These are phyloP conservation scores for Leucoagaricus sp. DNA, from an alignment of 1,284 basidiomycete genomes.

Conservation along the genomic window DNA sequence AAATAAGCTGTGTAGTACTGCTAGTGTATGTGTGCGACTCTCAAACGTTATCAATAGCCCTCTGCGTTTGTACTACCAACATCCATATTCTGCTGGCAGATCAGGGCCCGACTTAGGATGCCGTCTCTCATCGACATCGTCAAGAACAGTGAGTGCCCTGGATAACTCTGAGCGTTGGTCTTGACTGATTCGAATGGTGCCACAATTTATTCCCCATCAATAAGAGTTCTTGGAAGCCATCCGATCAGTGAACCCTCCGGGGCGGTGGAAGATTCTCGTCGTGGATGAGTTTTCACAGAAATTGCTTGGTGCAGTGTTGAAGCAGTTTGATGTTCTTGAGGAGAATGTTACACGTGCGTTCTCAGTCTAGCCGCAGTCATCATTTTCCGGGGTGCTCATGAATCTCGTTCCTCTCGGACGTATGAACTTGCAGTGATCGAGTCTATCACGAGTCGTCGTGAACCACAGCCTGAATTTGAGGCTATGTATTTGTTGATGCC, in stretches of 20 bases:
- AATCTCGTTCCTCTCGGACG: neutral
- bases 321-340: slow-evolving; percentile 90
- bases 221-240: slow-evolving; percentile 82
- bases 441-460: slow-evolving; percentile 71
- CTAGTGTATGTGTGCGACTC: neutral
- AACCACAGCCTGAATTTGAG: slow-evolving; percentile 81
- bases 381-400: neutral
- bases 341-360: slow-evolving; percentile 91
- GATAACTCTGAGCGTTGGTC: slow-evolving; percentile 5
- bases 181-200: neutral
- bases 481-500: slow-evolving; percentile 95
- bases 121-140: slow-evolving; percentile 35
- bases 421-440: slow-evolving; percentile 64
- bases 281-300: slow-evolving; percentile 92
- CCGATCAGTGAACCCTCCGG: slow-evolving; percentile 77
- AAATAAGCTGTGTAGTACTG: slow-evolving; percentile 2
- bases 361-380: neutral
- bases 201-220: neutral
- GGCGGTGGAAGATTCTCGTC: slow-evolving; percentile 95
- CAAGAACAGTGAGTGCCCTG: slow-evolving; percentile 30
- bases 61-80: neutral
- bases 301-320: slow-evolving; percentile 85
- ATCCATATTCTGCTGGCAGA: slow-evolving; percentile 1
- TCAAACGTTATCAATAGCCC: neutral
- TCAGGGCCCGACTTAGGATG: slow-evolving; percentile 21